These are phyloP conservation scores for Rhodocollybia butyracea DNA, from an alignment of 768 basidiomycete genomes.

Conservation along the genomic window DNA sequence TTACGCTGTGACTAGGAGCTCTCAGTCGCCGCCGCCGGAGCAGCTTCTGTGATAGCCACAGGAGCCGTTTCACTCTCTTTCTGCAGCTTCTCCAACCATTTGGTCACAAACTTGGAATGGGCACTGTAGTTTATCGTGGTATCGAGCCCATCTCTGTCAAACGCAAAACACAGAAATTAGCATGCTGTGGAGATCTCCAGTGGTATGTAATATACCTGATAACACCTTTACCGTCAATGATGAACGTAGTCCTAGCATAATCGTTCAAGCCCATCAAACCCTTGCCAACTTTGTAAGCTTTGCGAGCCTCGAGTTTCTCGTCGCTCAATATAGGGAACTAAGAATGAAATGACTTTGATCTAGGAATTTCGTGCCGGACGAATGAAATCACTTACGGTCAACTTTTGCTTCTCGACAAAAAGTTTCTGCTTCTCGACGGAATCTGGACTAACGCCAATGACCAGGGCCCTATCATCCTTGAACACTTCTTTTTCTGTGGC, in stretches of 20 bases:
- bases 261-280: conserved; percentile 63
- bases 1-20: not conserved
- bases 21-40: not conserved
- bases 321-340: conserved; percentile 84
- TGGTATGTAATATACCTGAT: conserved; percentile 48
- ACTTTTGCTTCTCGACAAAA: conserved; percentile 68
- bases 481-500: conserved; percentile 59
- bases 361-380: not conserved
- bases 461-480: conserved; percentile 56
- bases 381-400: conserved; percentile 51
- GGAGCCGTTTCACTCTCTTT: conserved; percentile 28
- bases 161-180: conserved; percentile 4
- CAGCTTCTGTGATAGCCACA: not conserved
- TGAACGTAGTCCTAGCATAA: conserved; percentile 63
- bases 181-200: too few species aligned
- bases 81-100: conserved; percentile 56
- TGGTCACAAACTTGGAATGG: conserved; percentile 69
- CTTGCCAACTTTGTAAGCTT: conserved; percentile 64
- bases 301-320: conserved; percentile 53
- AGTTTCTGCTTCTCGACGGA: conserved; percentile 67
- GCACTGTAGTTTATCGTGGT: conserved; percentile 59
- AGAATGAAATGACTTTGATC: not conserved
- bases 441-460: conserved; percentile 77
- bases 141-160: conserved; percentile 52
- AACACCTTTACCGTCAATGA: conserved; percentile 70